These are phyloP conservation scores for Vaccinium myrtillus DNA, from an alignment of 148 eudicot species.

Conservation along the genomic window DNA sequence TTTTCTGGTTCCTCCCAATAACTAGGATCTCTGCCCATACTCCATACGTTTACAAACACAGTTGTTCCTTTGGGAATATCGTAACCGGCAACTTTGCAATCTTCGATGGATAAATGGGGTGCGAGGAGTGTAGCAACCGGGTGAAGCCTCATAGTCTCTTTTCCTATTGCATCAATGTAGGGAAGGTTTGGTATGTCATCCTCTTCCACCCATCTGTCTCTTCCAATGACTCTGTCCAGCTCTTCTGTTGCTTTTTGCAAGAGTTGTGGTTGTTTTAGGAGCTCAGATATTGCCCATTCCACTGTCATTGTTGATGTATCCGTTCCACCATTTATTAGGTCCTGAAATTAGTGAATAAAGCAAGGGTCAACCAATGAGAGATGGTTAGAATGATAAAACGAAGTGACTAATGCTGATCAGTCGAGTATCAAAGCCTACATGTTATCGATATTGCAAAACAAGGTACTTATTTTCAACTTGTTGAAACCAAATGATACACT, in stretches of 20 bases:
- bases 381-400: not conserved
- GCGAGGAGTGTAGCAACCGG: not conserved
- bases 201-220: slow-evolving; percentile 6
- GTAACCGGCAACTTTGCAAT: not conserved
- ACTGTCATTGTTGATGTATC: not conserved
- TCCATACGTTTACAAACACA: not conserved
- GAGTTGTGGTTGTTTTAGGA: not conserved
- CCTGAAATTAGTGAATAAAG: not conserved
- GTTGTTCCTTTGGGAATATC: slow-evolving; percentile 5
- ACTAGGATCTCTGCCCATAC: slow-evolving; percentile 6
- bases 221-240: slow-evolving; percentile 3
- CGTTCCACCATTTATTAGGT: not conserved
- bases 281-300: slow-evolving; percentile 8
- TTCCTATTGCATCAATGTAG: not conserved
- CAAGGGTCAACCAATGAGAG: too few species aligned
- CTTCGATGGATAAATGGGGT: not conserved
- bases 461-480: too few species aligned
- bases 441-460: too few species aligned
- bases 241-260: not conserved
- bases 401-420: too few species aligned
- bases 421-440: too few species aligned
- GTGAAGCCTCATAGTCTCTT: not conserved
- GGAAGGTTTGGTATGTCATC: slow-evolving; percentile 1
- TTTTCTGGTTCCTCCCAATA: not conserved
- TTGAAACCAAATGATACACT: too few species aligned